Evolutionary conservation across 345 rosid species (phyloP).

Genomic region (Schrenkiella parvula): DNA sequence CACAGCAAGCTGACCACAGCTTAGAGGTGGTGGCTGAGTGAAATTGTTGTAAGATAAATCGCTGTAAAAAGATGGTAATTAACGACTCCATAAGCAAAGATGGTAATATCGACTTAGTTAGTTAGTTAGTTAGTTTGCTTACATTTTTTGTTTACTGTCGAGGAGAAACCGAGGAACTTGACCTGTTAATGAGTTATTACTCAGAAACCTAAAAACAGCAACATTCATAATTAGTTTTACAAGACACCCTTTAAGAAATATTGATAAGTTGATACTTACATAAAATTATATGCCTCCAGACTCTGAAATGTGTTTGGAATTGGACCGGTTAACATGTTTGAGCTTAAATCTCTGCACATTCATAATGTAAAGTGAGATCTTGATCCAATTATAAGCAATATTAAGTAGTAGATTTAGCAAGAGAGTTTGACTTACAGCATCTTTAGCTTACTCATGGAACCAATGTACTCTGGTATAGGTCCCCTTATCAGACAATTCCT

Average conservation of each 20-base stretch:
- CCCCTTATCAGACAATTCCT: constrained; percentile 58
- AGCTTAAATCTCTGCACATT: constrained; percentile 68
- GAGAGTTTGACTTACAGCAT: constrained; percentile 46
- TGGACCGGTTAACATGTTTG: constrained; percentile 57
- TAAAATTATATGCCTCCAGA: constrained; percentile 4
- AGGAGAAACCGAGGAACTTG: constrained; percentile 50
- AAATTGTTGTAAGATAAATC: constrained; percentile 92
- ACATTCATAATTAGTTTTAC: no score
- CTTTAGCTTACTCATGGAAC: constrained; percentile 29
- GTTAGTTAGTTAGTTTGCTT: constrained; percentile 13
- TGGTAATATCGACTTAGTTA: neutral
- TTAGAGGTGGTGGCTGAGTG: constrained; percentile 32
- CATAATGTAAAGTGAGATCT: neutral
- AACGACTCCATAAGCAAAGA: neutral
- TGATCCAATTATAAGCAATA: neutral
- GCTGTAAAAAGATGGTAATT: constrained; percentile 37
- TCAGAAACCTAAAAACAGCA: constrained; percentile 81
- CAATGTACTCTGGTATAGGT: constrained; percentile 49
- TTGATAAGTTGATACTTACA: no score
- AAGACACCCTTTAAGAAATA: no score
- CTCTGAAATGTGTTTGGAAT: constrained; percentile 39
- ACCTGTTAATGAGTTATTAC: constrained; percentile 71
- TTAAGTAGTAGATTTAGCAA: neutral
- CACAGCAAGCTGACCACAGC: constrained; percentile 47
- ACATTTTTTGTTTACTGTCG: constrained; percentile 32